A percentile compares a stretch with the other conserved stretches of the same genome.
Evolutionary conservation across 495 filamentous ascomycete species (phyloP).

Genomic region (Aspergillus cavernicola): DNA sequence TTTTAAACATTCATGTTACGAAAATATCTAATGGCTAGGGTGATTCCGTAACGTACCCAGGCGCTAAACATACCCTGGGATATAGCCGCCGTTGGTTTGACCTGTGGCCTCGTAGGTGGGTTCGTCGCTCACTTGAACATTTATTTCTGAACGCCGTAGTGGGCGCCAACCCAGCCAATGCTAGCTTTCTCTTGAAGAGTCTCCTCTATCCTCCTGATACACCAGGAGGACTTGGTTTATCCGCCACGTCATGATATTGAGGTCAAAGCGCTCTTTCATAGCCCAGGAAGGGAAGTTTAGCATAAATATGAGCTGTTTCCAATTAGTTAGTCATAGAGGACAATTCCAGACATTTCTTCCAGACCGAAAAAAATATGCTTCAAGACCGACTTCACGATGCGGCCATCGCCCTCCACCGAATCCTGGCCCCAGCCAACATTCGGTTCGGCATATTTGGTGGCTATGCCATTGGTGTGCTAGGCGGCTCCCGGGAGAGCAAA

Average conservation of each 20-base stretch:
- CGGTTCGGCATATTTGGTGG: slow-evolving; percentile 1
- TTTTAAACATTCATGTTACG: neutral
- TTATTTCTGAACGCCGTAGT: neutral
- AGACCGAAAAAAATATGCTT: neutral
- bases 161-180: neutral
- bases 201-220: neutral
- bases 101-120: neutral
- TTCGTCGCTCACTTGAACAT: neutral
- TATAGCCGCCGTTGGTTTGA: neutral
- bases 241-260: neutral
- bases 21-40: neutral
- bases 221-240: neutral
- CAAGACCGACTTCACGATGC: slow-evolving; percentile 10
- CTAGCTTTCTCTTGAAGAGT: neutral
- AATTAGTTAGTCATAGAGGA: neutral
- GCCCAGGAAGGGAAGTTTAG: neutral
- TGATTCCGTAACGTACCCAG: neutral
- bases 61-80: neutral
- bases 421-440: slow-evolving; percentile 9
- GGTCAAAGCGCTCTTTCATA: neutral
- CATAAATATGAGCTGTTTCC: neutral
- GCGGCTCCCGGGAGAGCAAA: neutral
- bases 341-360: neutral
- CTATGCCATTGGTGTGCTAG: slow-evolving; percentile 1
- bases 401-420: slow-evolving; percentile 4